Evolutionary conservation across 352 stramenopile species (phyloP), one percentile per base, ranked within the genome.

Genomic region (Globisporangium iwayamae): DNA sequence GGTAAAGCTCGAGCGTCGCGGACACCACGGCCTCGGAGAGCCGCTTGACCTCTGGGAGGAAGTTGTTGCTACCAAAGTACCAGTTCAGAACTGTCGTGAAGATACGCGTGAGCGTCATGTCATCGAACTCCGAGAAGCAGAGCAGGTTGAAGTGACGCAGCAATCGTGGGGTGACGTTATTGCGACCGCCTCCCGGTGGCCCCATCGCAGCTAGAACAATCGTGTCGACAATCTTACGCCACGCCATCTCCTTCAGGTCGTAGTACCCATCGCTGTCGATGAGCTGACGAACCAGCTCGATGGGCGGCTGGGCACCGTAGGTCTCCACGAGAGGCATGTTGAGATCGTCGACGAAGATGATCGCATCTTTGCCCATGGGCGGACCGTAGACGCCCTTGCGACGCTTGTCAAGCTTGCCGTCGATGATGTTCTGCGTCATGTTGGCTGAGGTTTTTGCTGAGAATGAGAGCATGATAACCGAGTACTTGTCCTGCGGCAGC

Each of bases 261-360:
- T 98, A 98, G 73, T 96, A 97, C 0, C 93, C 93, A 18, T 82
- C 91, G 22, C 69, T 88, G 62, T 97, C 91, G 41, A 98, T 86
- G 16, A 97, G 78, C 66, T 98, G 93, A 7, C 93, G 81, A 39
- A 98, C 73, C 20, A 98, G 72, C 63, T 98, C 93, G 46, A 98
- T 95, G 1, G 93, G 93, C 20, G 93, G 93, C 69, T 98, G 93
- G 2, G 93, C 93, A 4, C 91, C 93, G 62, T 98, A 98, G 4
- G 87, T 97, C 69, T 98, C 93, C 0, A 98, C 89, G 6, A 97
- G 73, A n/a, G 93, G 93, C 93, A 98, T 98, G 56, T 98, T 98
- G n/a, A 98, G 65, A 69, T 98, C 93, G 60, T 98, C 93, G 3
- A 98, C 91, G 72, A 98, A 98, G 11, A 98, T 67, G 9, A 98